Evolutionary conservation across 192 early-diverging fungal species (phyloP).

Genomic region (Pilobolus umbonatus): DNA sequence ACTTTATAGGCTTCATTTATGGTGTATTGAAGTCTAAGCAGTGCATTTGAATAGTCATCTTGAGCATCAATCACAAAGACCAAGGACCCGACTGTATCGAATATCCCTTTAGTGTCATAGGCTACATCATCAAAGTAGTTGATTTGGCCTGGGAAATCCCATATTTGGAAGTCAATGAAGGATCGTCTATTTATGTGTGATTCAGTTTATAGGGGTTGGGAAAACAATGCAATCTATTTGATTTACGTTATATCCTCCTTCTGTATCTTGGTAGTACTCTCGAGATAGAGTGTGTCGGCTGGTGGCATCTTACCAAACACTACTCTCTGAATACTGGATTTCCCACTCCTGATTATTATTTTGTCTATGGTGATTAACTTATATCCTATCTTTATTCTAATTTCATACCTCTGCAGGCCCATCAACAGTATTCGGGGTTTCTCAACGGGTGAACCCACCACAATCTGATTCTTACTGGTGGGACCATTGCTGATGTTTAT

Average conservation of each 20-base stretch:
- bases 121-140: constrained; percentile 68
- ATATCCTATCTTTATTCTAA: neutral
- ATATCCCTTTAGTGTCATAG: constrained; percentile 61
- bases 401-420: constrained; percentile 40
- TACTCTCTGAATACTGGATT: constrained; percentile 78
- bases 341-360: constrained; percentile 60
- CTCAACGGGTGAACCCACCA: constrained; percentile 1
- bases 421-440: constrained; percentile 44
- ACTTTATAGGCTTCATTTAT: constrained; percentile 70
- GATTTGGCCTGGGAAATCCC: constrained; percentile 90
- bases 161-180: constrained; percentile 82
- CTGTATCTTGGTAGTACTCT: constrained; percentile 67
- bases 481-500: neutral
- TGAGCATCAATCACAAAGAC: constrained; percentile 97
- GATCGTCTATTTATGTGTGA: constrained; percentile 37
- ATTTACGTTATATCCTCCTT: constrained; percentile 65
- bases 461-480: neutral
- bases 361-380: neutral
- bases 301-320: constrained; percentile 88
- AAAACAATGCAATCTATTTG: neutral
- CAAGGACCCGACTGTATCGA: constrained; percentile 66
- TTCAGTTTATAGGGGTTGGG: neutral
- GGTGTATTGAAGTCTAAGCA: constrained; percentile 67
- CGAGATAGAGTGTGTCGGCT: constrained; percentile 82
- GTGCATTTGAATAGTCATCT: constrained; percentile 80